Evolutionary conservation across 164 flowering plant species (phyloP), one percentile per base, ranked within the genome.

Genomic region (Magnolia officinalis): DNA sequence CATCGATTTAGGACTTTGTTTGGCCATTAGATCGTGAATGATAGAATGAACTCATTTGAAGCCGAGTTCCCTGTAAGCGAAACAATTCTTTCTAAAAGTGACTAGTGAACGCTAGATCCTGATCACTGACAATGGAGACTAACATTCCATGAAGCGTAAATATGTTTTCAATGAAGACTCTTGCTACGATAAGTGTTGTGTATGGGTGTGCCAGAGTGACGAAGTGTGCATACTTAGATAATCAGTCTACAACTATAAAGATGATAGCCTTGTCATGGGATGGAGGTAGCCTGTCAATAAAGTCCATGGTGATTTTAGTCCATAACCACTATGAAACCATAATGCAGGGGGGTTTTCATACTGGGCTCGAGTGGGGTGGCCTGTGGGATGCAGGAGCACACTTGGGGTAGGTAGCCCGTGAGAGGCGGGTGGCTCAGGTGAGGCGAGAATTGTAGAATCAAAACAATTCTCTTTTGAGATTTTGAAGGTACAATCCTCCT

Each of bases 21-120:
- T 50, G 24, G 26, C 74, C 74, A 50, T 71, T 61, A 5, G 59
- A 26, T 52, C 8, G 50, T 20, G 74, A 61, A 72, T 72, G 74
- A 51, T 72, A 72, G 8, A 29, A 18, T n/a, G 74, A 49, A 1
- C 74, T 72, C 63, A 72, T 49, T 18, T 72, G 61, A 21, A 72
- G 24, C 16, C 50, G 0, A 10, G 26, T 50, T 8, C 63, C 74
- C 16, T 72, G 61, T 59, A 72, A 29, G 11, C 14, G 10, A 50
- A 49, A 50, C 16, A 49, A 50, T 51, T 72, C 74, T 3, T 9
- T 21, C 29, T 26, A 26, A 1, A 26, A 26, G 29, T 26, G 29
- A 26, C 29, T 26, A 26, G 29, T 26, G 29, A 26, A 26, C 2
- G 29, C 29, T 26, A 0, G 29, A 26, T 26, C 29, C 29, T 1